A percentile compares a stretch with the other conserved stretches of the same genome.
Evolutionary conservation across 164 flowering plant genomes (phyloP).

Genomic region (Chloranthus sessilifolius): DNA sequence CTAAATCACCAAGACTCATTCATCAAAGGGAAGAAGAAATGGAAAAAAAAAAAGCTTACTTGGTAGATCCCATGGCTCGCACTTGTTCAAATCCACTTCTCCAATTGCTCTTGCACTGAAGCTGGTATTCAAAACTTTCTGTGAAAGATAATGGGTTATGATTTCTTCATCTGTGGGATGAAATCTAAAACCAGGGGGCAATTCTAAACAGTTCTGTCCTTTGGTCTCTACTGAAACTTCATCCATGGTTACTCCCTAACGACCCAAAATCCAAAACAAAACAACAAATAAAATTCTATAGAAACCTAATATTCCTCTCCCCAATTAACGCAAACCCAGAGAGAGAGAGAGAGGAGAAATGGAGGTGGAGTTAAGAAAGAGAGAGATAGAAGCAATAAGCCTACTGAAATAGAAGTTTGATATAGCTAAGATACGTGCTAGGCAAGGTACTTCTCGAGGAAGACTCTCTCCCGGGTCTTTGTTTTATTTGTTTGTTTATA

Average conservation of each 20-base stretch:
- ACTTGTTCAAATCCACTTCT: conserved; percentile 26
- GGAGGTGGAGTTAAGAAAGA: too few species aligned
- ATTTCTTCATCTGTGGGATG: conserved; percentile 34
- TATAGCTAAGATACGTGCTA: too few species aligned
- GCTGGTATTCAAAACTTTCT: conserved; percentile 11
- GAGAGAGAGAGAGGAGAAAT: conserved; percentile 6
- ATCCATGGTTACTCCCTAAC: conserved; percentile 31
- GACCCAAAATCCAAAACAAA: conserved; percentile 3
- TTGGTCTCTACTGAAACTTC: conserved; percentile 18
- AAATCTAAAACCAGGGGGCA: conserved; percentile 32
- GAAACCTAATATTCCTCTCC: too few species aligned
- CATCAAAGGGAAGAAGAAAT: not conserved
- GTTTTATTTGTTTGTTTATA: too few species aligned
- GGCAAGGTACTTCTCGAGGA: too few species aligned
- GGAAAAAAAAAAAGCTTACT: conserved; percentile 6
- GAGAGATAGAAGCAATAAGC: too few species aligned
- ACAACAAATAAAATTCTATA: not conserved
- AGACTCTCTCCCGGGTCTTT: too few species aligned
- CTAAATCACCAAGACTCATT: not conserved
- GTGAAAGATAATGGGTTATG: conserved; percentile 16
- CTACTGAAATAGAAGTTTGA: too few species aligned
- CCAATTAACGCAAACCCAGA: not conserved
- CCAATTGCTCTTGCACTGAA: conserved; percentile 20
- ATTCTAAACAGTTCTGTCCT: conserved; percentile 11
- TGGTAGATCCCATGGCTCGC: conserved; percentile 31